Conservation (phyloP, 2,329 filamentous ascomycete genomes). For the Fusarium marasasianum region DNA sequence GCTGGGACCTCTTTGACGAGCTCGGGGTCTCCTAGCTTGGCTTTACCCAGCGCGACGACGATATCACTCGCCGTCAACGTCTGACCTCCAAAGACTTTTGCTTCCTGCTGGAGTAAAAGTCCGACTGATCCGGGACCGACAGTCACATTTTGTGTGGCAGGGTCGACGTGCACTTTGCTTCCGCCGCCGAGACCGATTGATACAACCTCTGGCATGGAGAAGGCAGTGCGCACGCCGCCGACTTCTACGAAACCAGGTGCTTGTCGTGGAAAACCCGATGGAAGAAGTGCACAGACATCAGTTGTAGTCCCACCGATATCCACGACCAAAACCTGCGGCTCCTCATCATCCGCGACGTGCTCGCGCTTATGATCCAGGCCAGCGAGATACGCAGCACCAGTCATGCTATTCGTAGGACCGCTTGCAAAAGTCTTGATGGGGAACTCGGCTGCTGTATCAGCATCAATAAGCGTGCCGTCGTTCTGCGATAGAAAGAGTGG, state of each 20-base stretch:
- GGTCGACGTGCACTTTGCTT: conserved; percentile 43
- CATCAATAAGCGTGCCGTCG: conserved; percentile 62
- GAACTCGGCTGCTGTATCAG: conserved; percentile 56
- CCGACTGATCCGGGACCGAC: conserved; percentile 69
- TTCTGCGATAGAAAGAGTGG: conserved; percentile 62
- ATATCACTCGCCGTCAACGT: conserved; percentile 64
- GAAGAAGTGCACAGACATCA: conserved; percentile 66
- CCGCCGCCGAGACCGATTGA: conserved; percentile 68
- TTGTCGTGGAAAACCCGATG: conserved; percentile 68
- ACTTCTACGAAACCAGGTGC: conserved; percentile 67
- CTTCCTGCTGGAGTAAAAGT: conserved; percentile 57
- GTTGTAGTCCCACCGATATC: conserved; percentile 71
- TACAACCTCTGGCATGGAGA: conserved; percentile 65
- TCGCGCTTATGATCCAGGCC: conserved; percentile 50
- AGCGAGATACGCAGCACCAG: conserved; percentile 63
- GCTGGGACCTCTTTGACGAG: conserved; percentile 42
- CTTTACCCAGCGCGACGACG: conserved; percentile 51
- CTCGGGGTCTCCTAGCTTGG: conserved; percentile 43
- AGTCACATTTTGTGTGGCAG: conserved; percentile 44
- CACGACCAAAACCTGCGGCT: conserved; percentile 57
- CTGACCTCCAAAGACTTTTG: conserved; percentile 62
- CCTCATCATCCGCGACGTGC: conserved; percentile 4
- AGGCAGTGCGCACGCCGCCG: conserved; percentile 67
- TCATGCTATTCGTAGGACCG: conserved; percentile 64
- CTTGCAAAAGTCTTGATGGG: conserved; percentile 64